A percentile compares a stretch with the other conserved stretches of the same genome.
These are phyloP conservation scores for Uromyces viciae-fabae DNA, from an alignment of 1,284 basidiomycete genomes.

Conservation along the genomic window DNA sequence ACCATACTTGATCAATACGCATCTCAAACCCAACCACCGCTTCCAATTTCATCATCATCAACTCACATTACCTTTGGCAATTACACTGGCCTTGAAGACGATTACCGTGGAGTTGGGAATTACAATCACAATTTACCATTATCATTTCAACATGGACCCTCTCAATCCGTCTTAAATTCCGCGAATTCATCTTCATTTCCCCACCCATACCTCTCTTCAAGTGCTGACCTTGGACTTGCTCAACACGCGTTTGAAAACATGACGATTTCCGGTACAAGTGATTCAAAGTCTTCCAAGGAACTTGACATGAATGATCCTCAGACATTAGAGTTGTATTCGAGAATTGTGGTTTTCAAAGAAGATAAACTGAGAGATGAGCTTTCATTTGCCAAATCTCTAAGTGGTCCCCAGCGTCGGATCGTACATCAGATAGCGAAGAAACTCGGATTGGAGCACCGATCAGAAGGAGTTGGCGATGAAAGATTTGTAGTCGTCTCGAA, in stretches of 20 bases:
- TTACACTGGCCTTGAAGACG: background rate
- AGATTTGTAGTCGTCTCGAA: constrained; percentile 87
- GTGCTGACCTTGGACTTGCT: background rate
- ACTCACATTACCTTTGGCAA: constrained; percentile 17
- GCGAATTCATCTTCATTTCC: background rate
- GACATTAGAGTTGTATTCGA: constrained; percentile 93
- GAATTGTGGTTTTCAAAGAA: constrained; percentile 94
- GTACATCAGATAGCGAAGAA: constrained; percentile 96
- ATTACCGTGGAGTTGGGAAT: background rate
- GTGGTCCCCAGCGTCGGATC: constrained; percentile 78
- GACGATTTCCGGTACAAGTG: constrained; percentile 60
- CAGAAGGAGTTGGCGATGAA: constrained; percentile 85
- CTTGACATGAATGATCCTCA: constrained; percentile 93
- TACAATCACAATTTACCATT: background rate
- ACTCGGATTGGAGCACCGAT: constrained; percentile 88
- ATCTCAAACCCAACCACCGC: background rate
- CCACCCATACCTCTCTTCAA: background rate
- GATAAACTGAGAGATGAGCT: constrained; percentile 96
- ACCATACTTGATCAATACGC: constrained; percentile 11
- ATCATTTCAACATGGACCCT: background rate
- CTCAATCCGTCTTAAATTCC: constrained; percentile 8
- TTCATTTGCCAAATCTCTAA: constrained; percentile 81
- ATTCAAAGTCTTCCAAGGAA: constrained; percentile 59
- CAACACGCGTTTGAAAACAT: constrained; percentile 60
- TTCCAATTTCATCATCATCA: constrained; percentile 5